Evolutionary conservation across 495 filamentous ascomycete genomes (phyloP), one percentile per base, ranked within the genome.

Genomic region (Talaromyces stipitatus): DNA sequence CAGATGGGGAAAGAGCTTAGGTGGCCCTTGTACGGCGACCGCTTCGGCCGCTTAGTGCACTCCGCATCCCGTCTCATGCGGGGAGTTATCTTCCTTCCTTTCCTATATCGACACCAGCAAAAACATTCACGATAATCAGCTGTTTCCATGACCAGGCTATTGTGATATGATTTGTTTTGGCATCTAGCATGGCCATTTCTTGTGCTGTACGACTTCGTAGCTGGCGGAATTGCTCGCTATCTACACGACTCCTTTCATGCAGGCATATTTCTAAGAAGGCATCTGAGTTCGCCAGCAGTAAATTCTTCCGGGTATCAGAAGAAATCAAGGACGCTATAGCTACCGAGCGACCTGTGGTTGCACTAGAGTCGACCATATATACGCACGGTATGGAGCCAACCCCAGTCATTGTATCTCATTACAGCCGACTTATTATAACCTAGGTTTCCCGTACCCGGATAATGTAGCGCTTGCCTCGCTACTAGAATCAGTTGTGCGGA

Each of bases 331-430:
- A 87, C 62, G 94, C 92, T 50, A 58, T 97, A 23, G 72, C 81
- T 16, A 76, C 81, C 18, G 82, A 84, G 47, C 82, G 80, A 43
- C 92, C 94, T 2, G 85, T 97, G 7, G 92, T 98, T 11, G 92
- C 94, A 29, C 78, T 98, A 9, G 94, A 98, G 69, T 86, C 89
- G 2, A 95, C 94, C 2, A 97, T 98, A 38, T 87, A 89, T 60
- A 90, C 86, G 14, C 86, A 90, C 69, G 85, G 85, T 88, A 72
- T 2, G 41, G 11, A 26, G 29, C 14, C 10, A 11, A 10, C 16
- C 4, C 50, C 20, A 24, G 26, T 22, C 32, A 3, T 14, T n/a
- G 45, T 24, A 24, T 43, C 2, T 58, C 16, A n/a, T n/a, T n/a
- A n/a, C n/a, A 22, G 7, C 5, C 43, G 12, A 43, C 60, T 65